A percentile compares a stretch with the other conserved stretches of the same genome.
phyloP scores from a whole-genome alignment of 768 basidiomycete genomes.

The Boletus speciosus region DNA sequence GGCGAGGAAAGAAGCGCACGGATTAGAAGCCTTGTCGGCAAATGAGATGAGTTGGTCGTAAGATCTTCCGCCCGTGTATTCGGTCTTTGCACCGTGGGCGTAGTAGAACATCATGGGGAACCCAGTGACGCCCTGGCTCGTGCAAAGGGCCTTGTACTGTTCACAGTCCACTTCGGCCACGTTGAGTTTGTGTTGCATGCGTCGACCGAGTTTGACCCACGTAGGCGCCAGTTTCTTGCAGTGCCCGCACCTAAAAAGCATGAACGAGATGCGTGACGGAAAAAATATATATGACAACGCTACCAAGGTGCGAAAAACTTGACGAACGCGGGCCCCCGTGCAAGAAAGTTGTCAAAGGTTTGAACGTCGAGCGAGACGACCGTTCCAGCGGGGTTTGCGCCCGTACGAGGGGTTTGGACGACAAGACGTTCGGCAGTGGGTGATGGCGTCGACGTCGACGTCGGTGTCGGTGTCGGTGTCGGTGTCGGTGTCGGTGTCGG shows the following conservation, averaged over 20 bases:
- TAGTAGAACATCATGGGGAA: constrained; percentile 84
- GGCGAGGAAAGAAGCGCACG: constrained; percentile 44
- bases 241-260: constrained; percentile 71
- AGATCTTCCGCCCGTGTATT: constrained; percentile 73
- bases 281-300: not conserved
- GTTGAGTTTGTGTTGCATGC: constrained; percentile 67
- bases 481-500: constrained; percentile 5
- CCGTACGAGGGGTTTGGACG: constrained; percentile 14
- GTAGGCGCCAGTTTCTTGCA: constrained; percentile 90
- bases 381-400: constrained; percentile 24
- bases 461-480: not conserved
- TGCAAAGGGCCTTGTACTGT: constrained; percentile 62
- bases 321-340: constrained; percentile 54
- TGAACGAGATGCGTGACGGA: too few relatives aligned
- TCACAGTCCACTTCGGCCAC: constrained; percentile 93
- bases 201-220: constrained; percentile 72
- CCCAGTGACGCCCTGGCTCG: constrained; percentile 60
- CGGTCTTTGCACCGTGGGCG: constrained; percentile 54
- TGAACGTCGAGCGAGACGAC: constrained; percentile 25
- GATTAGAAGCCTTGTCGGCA: constrained; percentile 66
- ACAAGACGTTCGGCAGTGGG: constrained; percentile 2
- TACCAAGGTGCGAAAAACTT: constrained; percentile 93
- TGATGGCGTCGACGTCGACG: constrained; percentile 6
- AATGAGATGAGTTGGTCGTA: constrained; percentile 71
- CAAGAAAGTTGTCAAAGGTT: constrained; percentile 39